These are phyloP conservation scores for Lactifluus rugatus DNA, from an alignment of 768 basidiomycete genomes.

Conservation along the genomic window DNA sequence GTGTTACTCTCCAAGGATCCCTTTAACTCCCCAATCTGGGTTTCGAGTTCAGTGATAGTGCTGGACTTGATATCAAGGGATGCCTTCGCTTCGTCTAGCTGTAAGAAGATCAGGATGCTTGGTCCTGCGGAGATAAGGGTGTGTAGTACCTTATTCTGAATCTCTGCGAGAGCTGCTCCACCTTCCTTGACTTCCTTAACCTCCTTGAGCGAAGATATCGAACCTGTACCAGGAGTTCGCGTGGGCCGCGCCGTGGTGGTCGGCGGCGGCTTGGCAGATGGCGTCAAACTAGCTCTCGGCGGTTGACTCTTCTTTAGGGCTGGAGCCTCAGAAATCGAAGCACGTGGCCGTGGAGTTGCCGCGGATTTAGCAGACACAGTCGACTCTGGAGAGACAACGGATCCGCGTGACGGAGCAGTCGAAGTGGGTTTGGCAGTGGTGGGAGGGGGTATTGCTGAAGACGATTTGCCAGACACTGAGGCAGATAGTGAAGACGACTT, in stretches of 20 bases:
- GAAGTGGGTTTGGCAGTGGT: slow-evolving; percentile 30
- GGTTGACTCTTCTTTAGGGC: slow-evolving; percentile 33
- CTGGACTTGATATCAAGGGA: slow-evolving; percentile 44
- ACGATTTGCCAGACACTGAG: slow-evolving; percentile 16
- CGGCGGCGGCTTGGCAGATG: slow-evolving; percentile 30
- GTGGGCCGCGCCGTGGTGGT: slow-evolving; percentile 28
- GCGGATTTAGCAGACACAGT: slow-evolving; percentile 25
- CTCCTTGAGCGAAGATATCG: slow-evolving; percentile 69
- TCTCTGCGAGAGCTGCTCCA: slow-evolving; percentile 43
- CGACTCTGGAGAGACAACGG: slow-evolving; percentile 49
- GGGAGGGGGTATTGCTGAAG: slow-evolving; percentile 25
- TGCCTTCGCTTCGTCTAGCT: slow-evolving; percentile 56
- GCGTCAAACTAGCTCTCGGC: slow-evolving; percentile 22
- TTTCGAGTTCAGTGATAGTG: slow-evolving; percentile 43
- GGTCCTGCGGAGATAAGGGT: not conserved
- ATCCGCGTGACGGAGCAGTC: slow-evolving; percentile 33
- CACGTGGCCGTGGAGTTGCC: slow-evolving; percentile 44
- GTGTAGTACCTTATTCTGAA: slow-evolving; percentile 48
- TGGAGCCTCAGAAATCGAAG: slow-evolving; percentile 56
- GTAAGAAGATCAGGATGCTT: slow-evolving; percentile 4
- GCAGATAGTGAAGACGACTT: slow-evolving; percentile 14
- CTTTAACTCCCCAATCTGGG: slow-evolving; percentile 40
- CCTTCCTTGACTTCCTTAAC: slow-evolving; percentile 58
- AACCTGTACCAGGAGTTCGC: slow-evolving; percentile 40
- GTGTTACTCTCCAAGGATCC: slow-evolving; percentile 38